Percentiles rank a stretch among this genome's conserved stretches.
Conservation (phyloP, 768 basidiomycete genomes). For the Phaeotremella skinneri region DNA sequence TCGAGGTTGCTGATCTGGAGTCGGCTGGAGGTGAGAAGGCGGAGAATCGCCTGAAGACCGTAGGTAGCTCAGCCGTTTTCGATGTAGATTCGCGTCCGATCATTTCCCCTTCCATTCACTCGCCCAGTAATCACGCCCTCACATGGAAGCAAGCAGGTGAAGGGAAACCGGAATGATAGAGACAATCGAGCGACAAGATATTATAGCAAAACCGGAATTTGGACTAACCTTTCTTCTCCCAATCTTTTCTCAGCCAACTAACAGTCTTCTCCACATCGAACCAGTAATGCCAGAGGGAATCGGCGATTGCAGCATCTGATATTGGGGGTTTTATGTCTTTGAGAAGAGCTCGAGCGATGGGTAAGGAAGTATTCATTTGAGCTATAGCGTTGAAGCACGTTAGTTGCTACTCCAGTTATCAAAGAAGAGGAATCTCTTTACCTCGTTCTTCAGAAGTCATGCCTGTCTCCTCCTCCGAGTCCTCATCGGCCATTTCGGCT, state of each 20-base stretch:
- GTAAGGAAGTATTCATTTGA: slow-evolving; percentile 68
- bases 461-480: slow-evolving; percentile 53
- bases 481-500: slow-evolving; percentile 84
- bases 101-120: not conserved
- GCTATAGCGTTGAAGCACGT: slow-evolving; percentile 42
- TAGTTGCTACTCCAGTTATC: not conserved
- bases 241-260: slow-evolving; percentile 64
- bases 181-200: slow-evolving; percentile 43
- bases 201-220: slow-evolving; percentile 14
- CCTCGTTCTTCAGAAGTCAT: slow-evolving; percentile 81
- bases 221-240: slow-evolving; percentile 65
- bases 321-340: slow-evolving; percentile 66
- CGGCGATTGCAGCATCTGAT: slow-evolving; percentile 70
- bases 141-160: slow-evolving; percentile 10
- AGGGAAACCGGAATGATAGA: slow-evolving; percentile 45
- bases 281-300: slow-evolving; percentile 80
- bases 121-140: not conserved
- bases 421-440: slow-evolving; percentile 43
- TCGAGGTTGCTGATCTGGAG: slow-evolving; percentile 52
- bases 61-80: slow-evolving; percentile 62
- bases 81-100: slow-evolving; percentile 24
- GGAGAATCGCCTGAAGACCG: slow-evolving; percentile 59
- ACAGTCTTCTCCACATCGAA: slow-evolving; percentile 79
- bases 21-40: slow-evolving; percentile 54
- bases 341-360: slow-evolving; percentile 65